Evolutionary conservation across 768 basidiomycete species (phyloP).

Genomic region (Tricholoma furcatifolium): DNA sequence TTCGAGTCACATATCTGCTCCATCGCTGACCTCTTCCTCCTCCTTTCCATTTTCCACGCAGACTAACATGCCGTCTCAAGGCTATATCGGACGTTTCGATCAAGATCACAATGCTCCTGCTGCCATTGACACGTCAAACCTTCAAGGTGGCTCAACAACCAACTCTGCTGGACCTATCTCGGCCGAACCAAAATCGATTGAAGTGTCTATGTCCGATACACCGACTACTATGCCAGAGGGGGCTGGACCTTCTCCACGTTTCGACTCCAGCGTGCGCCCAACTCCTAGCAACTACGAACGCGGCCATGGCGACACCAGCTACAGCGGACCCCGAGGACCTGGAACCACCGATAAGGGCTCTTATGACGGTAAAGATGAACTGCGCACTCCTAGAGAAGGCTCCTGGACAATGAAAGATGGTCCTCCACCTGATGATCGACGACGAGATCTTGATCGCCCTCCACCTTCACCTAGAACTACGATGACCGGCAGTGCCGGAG

Average conservation of each 20-base stretch:
- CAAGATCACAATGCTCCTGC: slow-evolving; percentile 16
- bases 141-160: slow-evolving; percentile 19
- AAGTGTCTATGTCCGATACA: slow-evolving; percentile 14
- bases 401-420: slow-evolving; percentile 29
- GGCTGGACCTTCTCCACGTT: slow-evolving; percentile 11
- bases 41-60: slow-evolving; percentile 15
- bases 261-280: slow-evolving; percentile 13
- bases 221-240: slow-evolving; percentile 11
- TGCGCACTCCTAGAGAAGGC: slow-evolving; percentile 19
- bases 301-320: slow-evolving; percentile 28
- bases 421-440: slow-evolving; percentile 28
- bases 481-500: slow-evolving; percentile 8
- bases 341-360: slow-evolving; percentile 23
- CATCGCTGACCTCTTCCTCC: slow-evolving; percentile 16
- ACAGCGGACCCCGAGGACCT: slow-evolving; percentile 18
- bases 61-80: slow-evolving; percentile 18
- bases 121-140: slow-evolving; percentile 24
- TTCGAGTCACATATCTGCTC: slow-evolving; percentile 12
- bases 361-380: slow-evolving; percentile 28
- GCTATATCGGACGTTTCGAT: slow-evolving; percentile 23
- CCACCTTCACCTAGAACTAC: slow-evolving; percentile 14
- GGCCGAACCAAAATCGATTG: slow-evolving; percentile 13
- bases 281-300: slow-evolving; percentile 12
- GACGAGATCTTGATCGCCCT: slow-evolving; percentile 24
- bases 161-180: slow-evolving; percentile 17